These are phyloP conservation scores for Venturia nashicola DNA, from an alignment of 2,329 filamentous ascomycete genomes.

Conservation along the genomic window DNA sequence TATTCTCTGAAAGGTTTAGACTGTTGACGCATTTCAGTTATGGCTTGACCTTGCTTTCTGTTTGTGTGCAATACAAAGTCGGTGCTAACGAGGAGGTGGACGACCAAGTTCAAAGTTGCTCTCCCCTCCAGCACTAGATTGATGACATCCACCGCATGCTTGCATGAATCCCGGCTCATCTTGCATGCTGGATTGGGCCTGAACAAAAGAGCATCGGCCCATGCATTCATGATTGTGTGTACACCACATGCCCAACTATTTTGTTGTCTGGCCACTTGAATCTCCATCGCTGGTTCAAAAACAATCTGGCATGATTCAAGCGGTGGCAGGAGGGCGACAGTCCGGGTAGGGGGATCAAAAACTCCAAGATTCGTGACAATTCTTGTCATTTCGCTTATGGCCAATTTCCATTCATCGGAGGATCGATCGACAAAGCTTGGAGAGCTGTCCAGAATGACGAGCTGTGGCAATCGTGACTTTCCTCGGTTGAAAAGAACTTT, in stretches of 20 bases:
- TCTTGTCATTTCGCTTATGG: not conserved
- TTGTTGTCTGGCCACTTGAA: not conserved
- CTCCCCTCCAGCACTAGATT: not conserved
- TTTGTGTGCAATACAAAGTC: not conserved
- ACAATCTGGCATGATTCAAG: not conserved
- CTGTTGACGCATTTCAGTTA: not conserved
- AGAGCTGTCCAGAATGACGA: not conserved
- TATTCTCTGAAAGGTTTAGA: not conserved
- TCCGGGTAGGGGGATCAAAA: not conserved
- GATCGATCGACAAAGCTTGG: not conserved
- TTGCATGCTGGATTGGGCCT: not conserved
- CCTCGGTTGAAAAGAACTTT: not conserved
- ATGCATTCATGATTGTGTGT: conserved; percentile 4
- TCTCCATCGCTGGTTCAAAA: not conserved
- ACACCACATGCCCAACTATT: not conserved
- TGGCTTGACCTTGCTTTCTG: not conserved
- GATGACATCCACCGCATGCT: not conserved
- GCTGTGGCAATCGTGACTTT: not conserved
- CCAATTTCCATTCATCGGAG: not conserved
- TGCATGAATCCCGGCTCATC: not conserved
- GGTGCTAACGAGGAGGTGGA: not conserved
- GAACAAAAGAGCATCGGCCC: not conserved
- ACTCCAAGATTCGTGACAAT: not conserved
- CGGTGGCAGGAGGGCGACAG: not conserved
- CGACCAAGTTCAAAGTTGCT: not conserved